Evolutionary conservation across 148 eudicot genomes (phyloP).

Genomic region (Vaccinium corymbosum): DNA sequence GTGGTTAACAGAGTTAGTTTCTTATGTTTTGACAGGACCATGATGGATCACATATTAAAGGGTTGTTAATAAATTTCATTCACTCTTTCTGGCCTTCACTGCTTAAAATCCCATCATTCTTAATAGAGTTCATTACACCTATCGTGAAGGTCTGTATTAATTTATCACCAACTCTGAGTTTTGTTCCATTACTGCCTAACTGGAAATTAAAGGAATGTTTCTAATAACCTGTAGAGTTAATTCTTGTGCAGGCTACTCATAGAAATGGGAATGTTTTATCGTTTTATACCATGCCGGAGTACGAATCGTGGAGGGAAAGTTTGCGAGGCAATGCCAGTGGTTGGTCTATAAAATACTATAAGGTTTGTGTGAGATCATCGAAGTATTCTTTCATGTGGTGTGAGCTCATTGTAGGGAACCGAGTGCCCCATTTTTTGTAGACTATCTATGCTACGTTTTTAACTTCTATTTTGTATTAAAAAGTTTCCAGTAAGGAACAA

Average conservation of each 20-base stretch:
- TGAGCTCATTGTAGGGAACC: neutral
- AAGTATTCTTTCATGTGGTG: conserved; percentile 1
- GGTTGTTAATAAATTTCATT: conserved; percentile 80
- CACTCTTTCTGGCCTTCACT: conserved; percentile 95
- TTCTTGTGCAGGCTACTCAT: conserved; percentile 53
- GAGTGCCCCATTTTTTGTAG: neutral
- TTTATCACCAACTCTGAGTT: neutral
- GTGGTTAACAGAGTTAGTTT: neutral
- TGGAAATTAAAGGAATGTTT: neutral
- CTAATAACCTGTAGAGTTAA: neutral
- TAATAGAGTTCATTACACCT: conserved; percentile 85
- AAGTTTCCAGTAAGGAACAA: neutral
- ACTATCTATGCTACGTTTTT: neutral
- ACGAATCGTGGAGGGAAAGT: conserved; percentile 63
- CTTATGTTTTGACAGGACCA: conserved; percentile 60
- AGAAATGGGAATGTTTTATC: conserved; percentile 38
- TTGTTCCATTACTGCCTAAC: neutral
- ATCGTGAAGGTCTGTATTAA: conserved; percentile 62
- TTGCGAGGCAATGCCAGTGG: conserved; percentile 45
- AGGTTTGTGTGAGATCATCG: conserved; percentile 43
- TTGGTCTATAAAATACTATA: conserved; percentile 88
- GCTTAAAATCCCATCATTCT: conserved; percentile 72
- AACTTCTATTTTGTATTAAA: neutral
- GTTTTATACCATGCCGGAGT: conserved; percentile 86
- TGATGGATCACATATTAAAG: conserved; percentile 97